Base-by-base conservation (phyloP, 208 protist genomes). In the Lotmaria passim region DNA sequence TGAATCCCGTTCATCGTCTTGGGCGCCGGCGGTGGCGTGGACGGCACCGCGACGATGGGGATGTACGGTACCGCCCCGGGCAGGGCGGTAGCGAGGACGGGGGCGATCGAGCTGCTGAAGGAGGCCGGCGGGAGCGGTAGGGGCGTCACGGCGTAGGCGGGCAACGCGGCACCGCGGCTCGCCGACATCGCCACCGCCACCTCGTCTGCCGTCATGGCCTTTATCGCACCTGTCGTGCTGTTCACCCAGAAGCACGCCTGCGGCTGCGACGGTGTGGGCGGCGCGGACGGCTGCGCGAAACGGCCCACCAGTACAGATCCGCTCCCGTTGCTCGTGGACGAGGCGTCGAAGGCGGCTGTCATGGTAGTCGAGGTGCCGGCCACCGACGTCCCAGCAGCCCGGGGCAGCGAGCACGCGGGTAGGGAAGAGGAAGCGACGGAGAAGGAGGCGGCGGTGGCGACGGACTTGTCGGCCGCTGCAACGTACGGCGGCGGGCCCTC, bases 1-100 rank as follows among this genome's bases (percentile, higher is more conserved):
- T 70, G 76, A 15, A 70, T 50, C 0, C 85, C 85, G 63, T 91
- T 91, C 36, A 72, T 31, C 38, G 41, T 12, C 36, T 60, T 67
- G 1, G 56, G 0, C 5, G 30, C 7, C 52, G 43, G 43, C 6
- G 38, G 53, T 17, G 63, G 53, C 24, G 70, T 47, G 15, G 34
- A 31, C 17, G 55, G 39, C 47, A 62, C 28, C 2, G 39, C 30
- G 33, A 59, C 53, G 6, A 59, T 24, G 5, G 53, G 53, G 2
- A 38, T 8, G 28, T 53, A 48, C 15, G 69, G 12, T n/a, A 41
- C n/a, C 7, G 57, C 41, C 14, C 56, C 57, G 21, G 57, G 24
- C 31, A 73, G 23, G 21, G 48, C 41, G 12, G 38, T 28, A 17
- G 67, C 64, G 38, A 65, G 48, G n/a, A 48, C 26, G 3, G 57